Conservation (phyloP, 2,329 filamentous ascomycete genomes). For the Fusarium caatingaense region DNA sequence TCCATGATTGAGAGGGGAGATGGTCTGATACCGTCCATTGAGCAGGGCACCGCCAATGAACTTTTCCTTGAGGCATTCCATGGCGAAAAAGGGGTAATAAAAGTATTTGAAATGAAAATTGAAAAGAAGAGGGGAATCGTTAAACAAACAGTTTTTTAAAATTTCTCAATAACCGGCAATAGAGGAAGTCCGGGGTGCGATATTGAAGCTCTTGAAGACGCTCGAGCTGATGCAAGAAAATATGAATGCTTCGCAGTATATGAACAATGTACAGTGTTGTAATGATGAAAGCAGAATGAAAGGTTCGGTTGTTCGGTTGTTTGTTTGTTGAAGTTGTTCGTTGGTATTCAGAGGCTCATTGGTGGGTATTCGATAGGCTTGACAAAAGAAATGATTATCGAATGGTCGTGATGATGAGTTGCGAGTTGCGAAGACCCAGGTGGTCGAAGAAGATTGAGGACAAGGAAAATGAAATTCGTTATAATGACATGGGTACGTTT, state of each 20-base stretch:
- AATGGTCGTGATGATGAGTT: conserved; percentile 49
- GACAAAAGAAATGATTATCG: conserved; percentile 54
- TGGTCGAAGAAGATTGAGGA: conserved; percentile 48
- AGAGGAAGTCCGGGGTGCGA: conserved; percentile 20
- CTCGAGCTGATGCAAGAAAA: conserved; percentile 31
- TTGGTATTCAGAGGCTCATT: conserved; percentile 58
- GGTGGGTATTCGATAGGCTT: conserved; percentile 49
- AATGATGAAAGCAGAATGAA: conserved; percentile 41
- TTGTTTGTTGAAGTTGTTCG: conserved; percentile 45
- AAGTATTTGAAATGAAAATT: conserved; percentile 31
- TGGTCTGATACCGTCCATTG: conserved; percentile 88
- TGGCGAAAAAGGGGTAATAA: conserved; percentile 44
- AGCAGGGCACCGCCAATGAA: conserved; percentile 84
- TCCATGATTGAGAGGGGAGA: conserved; percentile 96
- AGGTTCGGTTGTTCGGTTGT: conserved; percentile 37
- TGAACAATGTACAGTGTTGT: conserved; percentile 52
- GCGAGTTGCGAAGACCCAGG: conserved; percentile 46
- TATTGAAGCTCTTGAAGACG: conserved; percentile 30
- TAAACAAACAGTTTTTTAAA: conserved; percentile 47
- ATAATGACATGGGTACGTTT: conserved; percentile 57
- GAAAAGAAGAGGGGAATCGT: conserved; percentile 42
- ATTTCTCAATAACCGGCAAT: conserved; percentile 36
- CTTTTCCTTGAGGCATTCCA: conserved; percentile 89
- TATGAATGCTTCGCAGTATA: conserved; percentile 38
- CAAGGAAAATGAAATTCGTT: conserved; percentile 55